Evolutionary conservation across 2,329 filamentous ascomycete genomes (phyloP).

Genomic region (Trichoderma pleuroti): DNA sequence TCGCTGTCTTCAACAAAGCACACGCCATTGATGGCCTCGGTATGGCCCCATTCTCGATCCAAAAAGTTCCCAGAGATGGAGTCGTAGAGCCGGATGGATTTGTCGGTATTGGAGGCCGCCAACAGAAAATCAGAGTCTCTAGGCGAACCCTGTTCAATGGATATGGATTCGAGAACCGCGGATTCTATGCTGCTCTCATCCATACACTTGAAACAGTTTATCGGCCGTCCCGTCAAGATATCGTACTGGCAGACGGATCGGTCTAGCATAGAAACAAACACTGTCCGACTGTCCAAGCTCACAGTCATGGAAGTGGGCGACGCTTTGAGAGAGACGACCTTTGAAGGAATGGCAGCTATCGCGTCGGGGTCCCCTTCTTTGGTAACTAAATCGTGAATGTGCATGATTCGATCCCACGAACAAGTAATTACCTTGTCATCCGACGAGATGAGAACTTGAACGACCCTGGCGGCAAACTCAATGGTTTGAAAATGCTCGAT

Average conservation of each 20-base stretch:
- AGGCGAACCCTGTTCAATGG: conserved; percentile 55
- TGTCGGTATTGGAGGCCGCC: conserved; percentile 91
- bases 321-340: conserved; percentile 77
- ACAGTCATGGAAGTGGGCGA: conserved; percentile 82
- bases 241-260: conserved; percentile 60
- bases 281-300: conserved; percentile 55
- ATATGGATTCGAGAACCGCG: conserved; percentile 77
- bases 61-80: conserved; percentile 71
- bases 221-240: conserved; percentile 63
- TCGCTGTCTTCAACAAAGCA: conserved; percentile 63
- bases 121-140: conserved; percentile 65
- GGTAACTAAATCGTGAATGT: conserved; percentile 73
- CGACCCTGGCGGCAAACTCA: conserved; percentile 86
- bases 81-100: conserved; percentile 89
- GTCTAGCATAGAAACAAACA: conserved; percentile 59
- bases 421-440: conserved; percentile 77
- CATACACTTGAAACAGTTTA: conserved; percentile 74
- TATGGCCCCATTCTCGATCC: conserved; percentile 91
- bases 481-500: conserved; percentile 87
- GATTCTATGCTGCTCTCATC: conserved; percentile 79
- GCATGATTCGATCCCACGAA: conserved; percentile 81
- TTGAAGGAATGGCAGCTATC: conserved; percentile 72
- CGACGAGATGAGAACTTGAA: conserved; percentile 68
- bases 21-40: conserved; percentile 85
- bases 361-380: conserved; percentile 62